Conservation (phyloP, 2,329 filamentous ascomycete genomes). For the Nemania sp. region DNA sequence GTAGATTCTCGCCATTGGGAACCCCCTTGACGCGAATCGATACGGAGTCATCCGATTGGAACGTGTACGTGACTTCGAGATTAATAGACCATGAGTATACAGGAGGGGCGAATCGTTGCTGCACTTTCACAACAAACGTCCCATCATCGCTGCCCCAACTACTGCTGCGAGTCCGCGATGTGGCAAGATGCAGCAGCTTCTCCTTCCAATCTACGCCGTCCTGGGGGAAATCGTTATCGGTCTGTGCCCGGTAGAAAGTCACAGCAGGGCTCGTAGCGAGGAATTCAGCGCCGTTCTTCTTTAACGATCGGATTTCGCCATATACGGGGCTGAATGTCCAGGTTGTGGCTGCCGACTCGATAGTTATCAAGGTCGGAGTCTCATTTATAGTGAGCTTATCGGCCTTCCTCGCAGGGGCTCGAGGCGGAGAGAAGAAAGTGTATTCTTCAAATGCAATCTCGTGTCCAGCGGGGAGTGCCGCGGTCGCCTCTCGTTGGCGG, state of each 20-base stretch:
- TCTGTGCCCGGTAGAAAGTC: conserved; percentile 71
- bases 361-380: conserved; percentile 44
- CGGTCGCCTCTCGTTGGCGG: conserved; percentile 42
- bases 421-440: conserved; percentile 32
- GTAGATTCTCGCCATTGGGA: conserved; percentile 62
- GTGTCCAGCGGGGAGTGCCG: conserved; percentile 44
- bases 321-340: conserved; percentile 47
- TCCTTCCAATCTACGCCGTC: conserved; percentile 67
- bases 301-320: conserved; percentile 45
- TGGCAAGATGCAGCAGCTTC: conserved; percentile 32
- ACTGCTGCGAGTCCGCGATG: conserved; percentile 33
- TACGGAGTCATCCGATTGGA: conserved; percentile 60
- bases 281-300: conserved; percentile 46
- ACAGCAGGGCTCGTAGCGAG: conserved; percentile 43
- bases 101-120: conserved; percentile 68
- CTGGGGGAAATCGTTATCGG: conserved; percentile 71
- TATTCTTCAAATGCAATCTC: conserved; percentile 50
- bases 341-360: conserved; percentile 41
- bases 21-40: conserved; percentile 62
- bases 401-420: conserved; percentile 5
- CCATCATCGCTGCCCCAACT: conserved; percentile 49
- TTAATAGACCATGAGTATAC: conserved; percentile 71
- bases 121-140: conserved; percentile 57
- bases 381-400: conserved; percentile 43
- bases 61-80: conserved; percentile 65